Evolutionary conservation across 495 filamentous ascomycete genomes (phyloP).

Genomic region (Neurospora sp.): DNA sequence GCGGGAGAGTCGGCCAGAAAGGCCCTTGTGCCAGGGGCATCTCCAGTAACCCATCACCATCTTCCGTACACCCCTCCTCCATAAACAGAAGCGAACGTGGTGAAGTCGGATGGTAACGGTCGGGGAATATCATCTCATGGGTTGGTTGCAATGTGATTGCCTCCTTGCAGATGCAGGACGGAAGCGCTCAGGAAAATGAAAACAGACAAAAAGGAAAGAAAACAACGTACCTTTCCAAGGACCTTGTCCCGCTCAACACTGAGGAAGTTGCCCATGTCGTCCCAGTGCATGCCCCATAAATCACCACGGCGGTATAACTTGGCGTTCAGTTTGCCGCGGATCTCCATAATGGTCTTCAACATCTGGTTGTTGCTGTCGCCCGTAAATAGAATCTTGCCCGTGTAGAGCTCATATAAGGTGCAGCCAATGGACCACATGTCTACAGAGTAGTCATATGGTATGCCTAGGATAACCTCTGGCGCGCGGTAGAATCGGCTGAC

Average conservation of each 20-base stretch:
- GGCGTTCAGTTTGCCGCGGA: conserved; percentile 80
- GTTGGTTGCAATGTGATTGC: background rate
- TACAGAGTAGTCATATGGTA: conserved; percentile 86
- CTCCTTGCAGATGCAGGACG: background rate
- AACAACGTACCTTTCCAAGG: conserved; percentile 57
- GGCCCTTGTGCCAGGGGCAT: background rate
- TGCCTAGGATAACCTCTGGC: conserved; percentile 93
- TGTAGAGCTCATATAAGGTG: conserved; percentile 93
- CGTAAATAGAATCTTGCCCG: conserved; percentile 92
- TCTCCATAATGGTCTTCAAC: conserved; percentile 92
- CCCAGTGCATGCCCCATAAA: conserved; percentile 68
- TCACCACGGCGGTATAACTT: conserved; percentile 76
- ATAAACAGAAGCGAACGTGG: background rate
- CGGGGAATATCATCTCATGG: background rate
- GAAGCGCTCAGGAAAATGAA: background rate
- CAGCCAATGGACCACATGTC: conserved; percentile 98
- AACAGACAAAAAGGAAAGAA: conserved; percentile 11
- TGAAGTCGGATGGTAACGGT: background rate
- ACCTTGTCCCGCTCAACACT: conserved; percentile 79
- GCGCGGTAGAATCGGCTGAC: conserved; percentile 96
- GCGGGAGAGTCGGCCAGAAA: background rate
- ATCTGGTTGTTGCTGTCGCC: conserved; percentile 97
- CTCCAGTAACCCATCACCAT: background rate
- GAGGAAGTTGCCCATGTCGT: conserved; percentile 76
- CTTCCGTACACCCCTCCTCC: background rate